Percentiles rank a stretch among this genome's conserved stretches.
Conservation (phyloP, 805 yeast genomes). For the Huiozyma sinensis region DNA sequence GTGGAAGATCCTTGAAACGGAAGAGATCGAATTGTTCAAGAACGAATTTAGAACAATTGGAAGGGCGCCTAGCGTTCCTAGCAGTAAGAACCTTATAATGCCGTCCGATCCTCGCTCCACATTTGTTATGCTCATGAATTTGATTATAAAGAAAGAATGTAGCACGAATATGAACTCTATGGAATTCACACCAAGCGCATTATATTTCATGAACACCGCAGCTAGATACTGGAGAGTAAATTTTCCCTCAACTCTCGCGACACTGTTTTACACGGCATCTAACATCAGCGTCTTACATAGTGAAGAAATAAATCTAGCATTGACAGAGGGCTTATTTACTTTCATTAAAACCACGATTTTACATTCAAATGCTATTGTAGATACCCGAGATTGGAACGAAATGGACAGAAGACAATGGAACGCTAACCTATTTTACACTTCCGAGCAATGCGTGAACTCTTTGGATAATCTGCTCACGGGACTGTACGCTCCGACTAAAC, state of each 20-base stretch:
- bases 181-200: conserved; percentile 34
- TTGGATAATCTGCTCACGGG: conserved; percentile 34
- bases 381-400: conserved; percentile 31
- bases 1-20: conserved; percentile 35
- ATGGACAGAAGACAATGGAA: conserved; percentile 44
- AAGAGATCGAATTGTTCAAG: conserved; percentile 24
- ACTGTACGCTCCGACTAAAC: conserved; percentile 37
- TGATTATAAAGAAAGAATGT: conserved; percentile 35
- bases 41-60: conserved; percentile 9
- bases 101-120: conserved; percentile 34
- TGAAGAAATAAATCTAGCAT: conserved; percentile 22
- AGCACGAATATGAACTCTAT: conserved; percentile 4
- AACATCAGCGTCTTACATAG: conserved; percentile 28
- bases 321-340: conserved; percentile 28
- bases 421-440: conserved; percentile 34
- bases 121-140: conserved; percentile 31
- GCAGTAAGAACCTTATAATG: conserved; percentile 19
- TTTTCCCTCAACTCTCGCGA: conserved; percentile 37
- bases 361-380: conserved; percentile 10
- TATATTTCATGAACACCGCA: conserved; percentile 35
- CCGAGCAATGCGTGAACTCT: conserved; percentile 36
- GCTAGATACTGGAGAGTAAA: conserved; percentile 50
- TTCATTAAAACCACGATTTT: conserved; percentile 19
- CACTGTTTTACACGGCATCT: conserved; percentile 41
- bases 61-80: not conserved